Conservation (phyloP, 2,329 filamentous ascomycete species). For the Hymenoscyphus albidus region DNA sequence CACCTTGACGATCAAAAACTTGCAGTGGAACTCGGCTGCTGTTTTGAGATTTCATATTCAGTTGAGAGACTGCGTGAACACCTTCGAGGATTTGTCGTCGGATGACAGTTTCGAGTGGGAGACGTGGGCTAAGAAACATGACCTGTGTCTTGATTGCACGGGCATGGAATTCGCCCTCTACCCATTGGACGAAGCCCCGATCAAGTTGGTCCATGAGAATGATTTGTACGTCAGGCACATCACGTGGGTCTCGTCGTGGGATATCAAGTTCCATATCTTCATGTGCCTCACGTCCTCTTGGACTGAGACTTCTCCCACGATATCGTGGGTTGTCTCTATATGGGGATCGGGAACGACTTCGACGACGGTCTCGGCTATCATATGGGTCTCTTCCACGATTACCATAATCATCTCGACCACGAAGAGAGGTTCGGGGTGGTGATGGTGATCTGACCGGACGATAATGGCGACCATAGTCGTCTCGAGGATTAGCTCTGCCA, state of each 20-base stretch:
- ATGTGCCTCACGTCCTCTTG: constrained; percentile 51
- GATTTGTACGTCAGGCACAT: constrained; percentile 87
- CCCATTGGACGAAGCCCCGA: constrained; percentile 76
- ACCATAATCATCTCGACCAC: constrained; percentile 61
- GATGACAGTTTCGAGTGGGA: constrained; percentile 75
- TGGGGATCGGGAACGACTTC: constrained; percentile 69
- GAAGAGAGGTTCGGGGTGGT: constrained; percentile 52
- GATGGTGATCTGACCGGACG: constrained; percentile 58
- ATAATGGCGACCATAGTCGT: constrained; percentile 48
- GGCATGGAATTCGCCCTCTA: constrained; percentile 70
- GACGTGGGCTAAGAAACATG: constrained; percentile 72
- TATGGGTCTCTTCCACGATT: constrained; percentile 34
- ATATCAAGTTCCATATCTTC: constrained; percentile 64
- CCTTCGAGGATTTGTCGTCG: constrained; percentile 84
- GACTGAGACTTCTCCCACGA: constrained; percentile 67
- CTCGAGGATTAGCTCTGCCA: constrained; percentile 28
- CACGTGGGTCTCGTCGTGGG: constrained; percentile 65
- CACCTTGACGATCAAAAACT: constrained; percentile 76
- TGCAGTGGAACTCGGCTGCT: constrained; percentile 74
- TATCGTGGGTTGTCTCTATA: constrained; percentile 50
- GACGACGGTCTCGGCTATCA: constrained; percentile 40
- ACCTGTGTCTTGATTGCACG: constrained; percentile 73
- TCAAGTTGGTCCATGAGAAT: constrained; percentile 75
- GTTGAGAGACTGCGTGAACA: constrained; percentile 76
- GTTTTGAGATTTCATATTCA: constrained; percentile 66